Percentiles rank a stretch among this genome's conserved stretches.
Evolutionary conservation across 257 asterid species (phyloP).

Genomic region (Solanum habrochaites): DNA sequence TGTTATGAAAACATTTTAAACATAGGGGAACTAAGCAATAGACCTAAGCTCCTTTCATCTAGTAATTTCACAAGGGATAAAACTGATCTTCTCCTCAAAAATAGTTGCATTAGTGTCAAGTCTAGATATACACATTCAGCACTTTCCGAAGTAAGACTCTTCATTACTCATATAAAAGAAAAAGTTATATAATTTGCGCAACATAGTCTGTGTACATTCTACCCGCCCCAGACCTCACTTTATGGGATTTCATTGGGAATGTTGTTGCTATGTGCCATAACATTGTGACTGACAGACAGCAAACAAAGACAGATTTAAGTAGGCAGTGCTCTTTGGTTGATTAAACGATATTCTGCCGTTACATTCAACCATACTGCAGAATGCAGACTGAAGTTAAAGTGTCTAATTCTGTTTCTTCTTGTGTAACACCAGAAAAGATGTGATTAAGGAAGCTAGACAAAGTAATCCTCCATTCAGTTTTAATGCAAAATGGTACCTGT

Average conservation of each 20-base stretch:
- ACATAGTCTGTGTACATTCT: not conserved
- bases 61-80: not conserved
- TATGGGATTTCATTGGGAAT: not conserved
- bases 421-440: not conserved
- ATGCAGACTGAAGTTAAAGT: not conserved
- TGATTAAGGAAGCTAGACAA: not conserved
- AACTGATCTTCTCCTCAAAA: not conserved
- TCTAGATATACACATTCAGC: not conserved
- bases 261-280: not conserved
- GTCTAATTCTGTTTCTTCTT: not conserved
- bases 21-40: not conserved
- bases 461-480: not conserved
- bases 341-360: not conserved
- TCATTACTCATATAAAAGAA: not conserved
- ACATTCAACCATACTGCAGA: not conserved
- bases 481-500: conserved; percentile 31
- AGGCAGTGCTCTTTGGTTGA: not conserved
- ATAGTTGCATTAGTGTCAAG: not conserved
- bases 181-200: not conserved
- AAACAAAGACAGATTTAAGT: not conserved
- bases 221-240: not conserved
- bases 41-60: not conserved
- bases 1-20: not conserved
- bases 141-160: not conserved
- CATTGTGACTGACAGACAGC: not conserved